Evolutionary conservation across 768 basidiomycete genomes (phyloP).

Genomic region (Serendipita vermifera): DNA sequence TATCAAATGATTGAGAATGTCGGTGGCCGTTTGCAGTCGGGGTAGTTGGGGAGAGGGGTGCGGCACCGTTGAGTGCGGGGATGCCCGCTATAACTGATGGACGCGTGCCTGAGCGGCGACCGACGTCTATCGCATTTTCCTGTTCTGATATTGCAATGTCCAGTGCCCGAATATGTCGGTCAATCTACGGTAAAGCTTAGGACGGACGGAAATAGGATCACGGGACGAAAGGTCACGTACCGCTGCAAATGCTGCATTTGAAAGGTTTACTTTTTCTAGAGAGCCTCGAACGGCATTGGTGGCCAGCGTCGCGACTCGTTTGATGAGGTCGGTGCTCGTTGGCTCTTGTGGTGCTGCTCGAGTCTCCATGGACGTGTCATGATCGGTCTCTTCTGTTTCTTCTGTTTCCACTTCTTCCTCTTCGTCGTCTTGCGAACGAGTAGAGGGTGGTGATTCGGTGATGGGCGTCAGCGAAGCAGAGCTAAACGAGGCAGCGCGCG

Average conservation of each 20-base stretch:
- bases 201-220: too few relatives aligned
- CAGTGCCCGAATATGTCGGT: constrained; percentile 7
- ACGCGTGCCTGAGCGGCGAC: not conserved
- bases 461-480: constrained; percentile 6
- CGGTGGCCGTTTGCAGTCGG: too few relatives aligned
- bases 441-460: constrained; percentile 2
- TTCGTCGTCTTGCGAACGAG: not conserved
- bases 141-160: constrained; percentile 7
- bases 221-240: not conserved
- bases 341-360: not conserved
- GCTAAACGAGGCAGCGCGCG: constrained; percentile 1
- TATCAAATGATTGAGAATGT: not conserved
- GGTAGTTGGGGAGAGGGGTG: too few relatives aligned
- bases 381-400: not conserved
- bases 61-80: not conserved
- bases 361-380: not conserved
- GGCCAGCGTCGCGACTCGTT: not conserved
- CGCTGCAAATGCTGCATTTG: constrained; percentile 1
- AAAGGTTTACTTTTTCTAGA: constrained; percentile 1
- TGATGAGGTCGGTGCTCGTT: not conserved
- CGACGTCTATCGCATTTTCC: not conserved
- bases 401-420: not conserved
- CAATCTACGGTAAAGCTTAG: not conserved
- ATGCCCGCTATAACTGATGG: not conserved
- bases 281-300: constrained; percentile 1